Conservation (phyloP, 2,329 filamentous ascomycete genomes). For the Eutypa lata region DNA sequence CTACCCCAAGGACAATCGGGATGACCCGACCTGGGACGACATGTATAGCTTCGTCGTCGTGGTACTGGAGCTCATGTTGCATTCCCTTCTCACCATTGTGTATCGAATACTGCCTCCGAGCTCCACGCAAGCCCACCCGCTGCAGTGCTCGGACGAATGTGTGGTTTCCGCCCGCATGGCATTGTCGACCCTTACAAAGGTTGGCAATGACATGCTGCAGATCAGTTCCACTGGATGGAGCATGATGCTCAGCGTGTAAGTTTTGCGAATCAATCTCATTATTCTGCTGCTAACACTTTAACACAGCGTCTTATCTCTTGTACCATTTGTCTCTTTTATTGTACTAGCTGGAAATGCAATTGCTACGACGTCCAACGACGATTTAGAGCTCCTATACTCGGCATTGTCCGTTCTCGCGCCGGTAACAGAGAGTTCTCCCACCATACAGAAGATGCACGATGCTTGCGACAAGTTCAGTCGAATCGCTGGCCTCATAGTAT, state of each 20-base stretch:
- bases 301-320: constrained; percentile 17
- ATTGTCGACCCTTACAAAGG: constrained; percentile 13
- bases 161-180: constrained; percentile 19
- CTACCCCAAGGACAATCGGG: constrained; percentile 2
- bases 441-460: constrained; percentile 18
- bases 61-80: constrained; percentile 10
- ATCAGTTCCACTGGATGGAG: constrained; percentile 6
- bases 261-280: background rate
- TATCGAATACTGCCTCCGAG: constrained; percentile 11
- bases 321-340: constrained; percentile 23
- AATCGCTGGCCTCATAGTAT: constrained; percentile 19
- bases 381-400: constrained; percentile 17
- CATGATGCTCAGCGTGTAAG: constrained; percentile 21
- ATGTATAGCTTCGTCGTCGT: constrained; percentile 4
- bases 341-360: constrained; percentile 25
- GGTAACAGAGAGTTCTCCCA: constrained; percentile 6
- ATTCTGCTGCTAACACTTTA: constrained; percentile 2
- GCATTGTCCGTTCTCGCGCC: constrained; percentile 14
- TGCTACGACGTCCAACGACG: constrained; percentile 18
- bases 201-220: constrained; percentile 11
- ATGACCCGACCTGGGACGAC: constrained; percentile 7
- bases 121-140: constrained; percentile 12
- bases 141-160: constrained; percentile 24
- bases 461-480: constrained; percentile 20
- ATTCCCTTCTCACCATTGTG: constrained; percentile 10